These are phyloP conservation scores for Bretziella fagacearum DNA, from an alignment of 2,329 filamentous ascomycete genomes.

Conservation along the genomic window DNA sequence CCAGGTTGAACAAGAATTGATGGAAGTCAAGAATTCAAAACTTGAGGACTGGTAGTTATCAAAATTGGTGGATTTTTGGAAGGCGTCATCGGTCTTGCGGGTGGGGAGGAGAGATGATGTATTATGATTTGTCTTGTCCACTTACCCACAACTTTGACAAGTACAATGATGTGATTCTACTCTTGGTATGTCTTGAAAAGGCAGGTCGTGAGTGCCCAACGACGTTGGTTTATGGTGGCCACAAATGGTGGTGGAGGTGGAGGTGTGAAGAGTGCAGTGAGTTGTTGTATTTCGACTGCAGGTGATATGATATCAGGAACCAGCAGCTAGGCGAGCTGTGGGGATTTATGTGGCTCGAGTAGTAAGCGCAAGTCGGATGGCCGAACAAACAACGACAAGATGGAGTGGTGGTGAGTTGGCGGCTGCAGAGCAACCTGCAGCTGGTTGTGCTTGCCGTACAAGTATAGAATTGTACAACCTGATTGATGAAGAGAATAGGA, in stretches of 20 bases:
- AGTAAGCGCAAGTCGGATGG: not conserved
- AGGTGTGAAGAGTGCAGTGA: not conserved
- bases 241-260: not conserved
- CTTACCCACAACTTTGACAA: not conserved
- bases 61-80: too few species aligned
- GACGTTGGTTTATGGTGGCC: not conserved
- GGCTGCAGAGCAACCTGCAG: not conserved
- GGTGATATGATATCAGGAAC: conserved; percentile 3
- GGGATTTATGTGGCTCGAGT: not conserved
- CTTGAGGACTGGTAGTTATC: too few species aligned
- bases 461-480: not conserved
- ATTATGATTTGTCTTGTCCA: not conserved
- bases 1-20: conserved; percentile 10
- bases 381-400: not conserved
- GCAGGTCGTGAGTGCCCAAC: not conserved
- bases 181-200: not conserved
- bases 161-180: not conserved
- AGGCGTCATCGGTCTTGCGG: too few species aligned
- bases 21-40: conserved; percentile 8
- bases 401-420: conserved; percentile 1
- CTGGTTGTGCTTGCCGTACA: not conserved
- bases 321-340: not conserved
- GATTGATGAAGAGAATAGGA: not conserved
- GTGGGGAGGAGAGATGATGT: too few species aligned
- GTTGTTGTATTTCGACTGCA: not conserved